Conservation (phyloP, 2,329 filamentous ascomycete species). For the Cladorrhinum sp. region DNA sequence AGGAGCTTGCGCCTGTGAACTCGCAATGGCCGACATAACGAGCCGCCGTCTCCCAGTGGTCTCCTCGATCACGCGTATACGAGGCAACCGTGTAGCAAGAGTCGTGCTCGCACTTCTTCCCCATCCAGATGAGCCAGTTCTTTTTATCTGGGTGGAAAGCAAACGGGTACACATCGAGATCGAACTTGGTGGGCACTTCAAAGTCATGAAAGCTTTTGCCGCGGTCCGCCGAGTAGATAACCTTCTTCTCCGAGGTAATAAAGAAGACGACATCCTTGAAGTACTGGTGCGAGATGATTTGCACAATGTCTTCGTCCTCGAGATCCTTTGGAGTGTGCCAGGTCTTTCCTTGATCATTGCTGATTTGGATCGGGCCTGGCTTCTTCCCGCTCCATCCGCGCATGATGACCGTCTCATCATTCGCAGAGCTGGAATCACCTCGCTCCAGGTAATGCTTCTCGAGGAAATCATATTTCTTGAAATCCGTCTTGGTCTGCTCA, state of each 20-base stretch:
- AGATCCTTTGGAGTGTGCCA: conserved; percentile 67
- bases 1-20: conserved; percentile 69
- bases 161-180: conserved; percentile 45
- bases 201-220: conserved; percentile 73
- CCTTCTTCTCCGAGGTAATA: conserved; percentile 62
- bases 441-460: conserved; percentile 76
- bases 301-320: conserved; percentile 64
- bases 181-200: conserved; percentile 58
- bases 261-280: conserved; percentile 87
- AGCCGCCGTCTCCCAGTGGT: conserved; percentile 71
- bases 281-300: conserved; percentile 74
- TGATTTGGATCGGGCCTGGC: conserved; percentile 64
- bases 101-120: conserved; percentile 62
- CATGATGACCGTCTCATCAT: conserved; percentile 70
- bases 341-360: conserved; percentile 81
- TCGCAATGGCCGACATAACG: conserved; percentile 78
- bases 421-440: conserved; percentile 57
- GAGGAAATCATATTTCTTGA: conserved; percentile 52
- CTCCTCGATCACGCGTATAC: conserved; percentile 74
- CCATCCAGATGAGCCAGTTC: conserved; percentile 92
- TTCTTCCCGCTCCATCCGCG: conserved; percentile 46
- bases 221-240: conserved; percentile 79
- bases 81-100: conserved; percentile 74
- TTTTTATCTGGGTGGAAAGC: conserved; percentile 81
- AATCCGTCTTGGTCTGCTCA: conserved; percentile 55